These are phyloP conservation scores for Citrus unshiu DNA, from an alignment of 345 rosid genomes.

Conservation along the genomic window DNA sequence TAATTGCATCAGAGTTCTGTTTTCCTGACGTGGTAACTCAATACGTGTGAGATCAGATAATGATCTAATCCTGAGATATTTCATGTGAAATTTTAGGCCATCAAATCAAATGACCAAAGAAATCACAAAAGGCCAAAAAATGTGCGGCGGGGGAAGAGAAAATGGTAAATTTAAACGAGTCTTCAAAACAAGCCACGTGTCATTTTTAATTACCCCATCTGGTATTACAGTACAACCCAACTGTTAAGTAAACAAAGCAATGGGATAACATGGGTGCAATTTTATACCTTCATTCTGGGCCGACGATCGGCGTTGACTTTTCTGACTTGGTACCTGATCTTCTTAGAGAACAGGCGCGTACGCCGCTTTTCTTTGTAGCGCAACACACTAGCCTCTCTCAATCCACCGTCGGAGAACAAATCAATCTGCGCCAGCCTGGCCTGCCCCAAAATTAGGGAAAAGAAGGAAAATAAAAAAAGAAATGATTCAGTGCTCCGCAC, in stretches of 20 bases:
- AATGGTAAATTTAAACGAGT: neutral
- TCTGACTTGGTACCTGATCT: slow-evolving; percentile 87
- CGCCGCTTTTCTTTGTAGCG: slow-evolving; percentile 93
- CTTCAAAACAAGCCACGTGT: neutral
- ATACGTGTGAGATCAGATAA: neutral
- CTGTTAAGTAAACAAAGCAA: too few species aligned
- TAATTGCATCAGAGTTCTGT: neutral
- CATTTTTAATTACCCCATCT: neutral
- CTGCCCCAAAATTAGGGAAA: slow-evolving; percentile 33
- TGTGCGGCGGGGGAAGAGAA: neutral
- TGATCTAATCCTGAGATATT: neutral
- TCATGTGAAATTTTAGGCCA: neutral
- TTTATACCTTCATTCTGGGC: slow-evolving; percentile 81
- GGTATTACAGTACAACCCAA: neutral
- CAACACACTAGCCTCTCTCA: slow-evolving; percentile 82
- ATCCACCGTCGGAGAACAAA: slow-evolving; percentile 57
- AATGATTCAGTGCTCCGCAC: slow-evolving; percentile 8
- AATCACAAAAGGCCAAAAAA: neutral
- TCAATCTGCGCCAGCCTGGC: slow-evolving; percentile 77
- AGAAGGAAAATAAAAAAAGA: neutral
- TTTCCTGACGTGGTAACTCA: neutral
- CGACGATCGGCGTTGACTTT: slow-evolving; percentile 89
- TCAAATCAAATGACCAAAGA: neutral
- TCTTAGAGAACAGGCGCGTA: slow-evolving; percentile 80
- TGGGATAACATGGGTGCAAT: neutral